Evolutionary conservation across 805 yeast species (phyloP).

Genomic region (Yarrowia sp.): DNA sequence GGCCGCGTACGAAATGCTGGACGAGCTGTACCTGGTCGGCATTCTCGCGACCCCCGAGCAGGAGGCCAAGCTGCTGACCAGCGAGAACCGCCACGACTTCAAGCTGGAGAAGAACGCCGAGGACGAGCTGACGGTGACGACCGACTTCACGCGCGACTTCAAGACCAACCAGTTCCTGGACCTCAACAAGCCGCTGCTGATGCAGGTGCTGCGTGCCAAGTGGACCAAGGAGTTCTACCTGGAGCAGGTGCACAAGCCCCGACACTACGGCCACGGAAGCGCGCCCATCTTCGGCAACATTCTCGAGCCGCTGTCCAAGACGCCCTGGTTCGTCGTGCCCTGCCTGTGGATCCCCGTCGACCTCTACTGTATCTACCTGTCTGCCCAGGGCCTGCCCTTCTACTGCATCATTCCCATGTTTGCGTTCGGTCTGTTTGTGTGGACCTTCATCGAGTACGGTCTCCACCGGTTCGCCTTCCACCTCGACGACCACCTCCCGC

Average conservation of each 20-base stretch:
- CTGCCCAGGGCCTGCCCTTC: constrained; percentile 51
- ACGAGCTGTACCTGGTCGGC: constrained; percentile 76
- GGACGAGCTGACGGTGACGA: constrained; percentile 68
- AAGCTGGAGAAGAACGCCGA: constrained; percentile 56
- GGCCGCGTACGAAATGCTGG: constrained; percentile 79
- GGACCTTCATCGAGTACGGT: constrained; percentile 89
- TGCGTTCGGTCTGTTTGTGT: constrained; percentile 77
- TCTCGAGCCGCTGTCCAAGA: constrained; percentile 83
- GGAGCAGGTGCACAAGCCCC: constrained; percentile 95
- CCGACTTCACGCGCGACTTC: constrained; percentile 72
- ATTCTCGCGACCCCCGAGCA: constrained; percentile 79
- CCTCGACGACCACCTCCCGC: constrained; percentile 82
- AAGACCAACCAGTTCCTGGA: constrained; percentile 83
- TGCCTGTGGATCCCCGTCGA: constrained; percentile 82
- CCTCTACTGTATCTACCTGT: constrained; percentile 57
- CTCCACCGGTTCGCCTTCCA: constrained; percentile 93
- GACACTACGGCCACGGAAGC: constrained; percentile 96
- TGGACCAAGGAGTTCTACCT: constrained; percentile 87
- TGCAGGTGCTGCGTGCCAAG: constrained; percentile 72
- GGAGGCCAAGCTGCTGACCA: constrained; percentile 64
- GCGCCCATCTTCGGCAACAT: constrained; percentile 95
- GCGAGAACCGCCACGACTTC: constrained; percentile 49
- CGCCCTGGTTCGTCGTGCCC: constrained; percentile 96
- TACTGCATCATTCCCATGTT: constrained; percentile 56
- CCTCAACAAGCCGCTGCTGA: constrained; percentile 71